Base-by-base conservation (phyloP, 2,329 filamentous ascomycete genomes). In the Paecilomyces fulvus region DNA sequence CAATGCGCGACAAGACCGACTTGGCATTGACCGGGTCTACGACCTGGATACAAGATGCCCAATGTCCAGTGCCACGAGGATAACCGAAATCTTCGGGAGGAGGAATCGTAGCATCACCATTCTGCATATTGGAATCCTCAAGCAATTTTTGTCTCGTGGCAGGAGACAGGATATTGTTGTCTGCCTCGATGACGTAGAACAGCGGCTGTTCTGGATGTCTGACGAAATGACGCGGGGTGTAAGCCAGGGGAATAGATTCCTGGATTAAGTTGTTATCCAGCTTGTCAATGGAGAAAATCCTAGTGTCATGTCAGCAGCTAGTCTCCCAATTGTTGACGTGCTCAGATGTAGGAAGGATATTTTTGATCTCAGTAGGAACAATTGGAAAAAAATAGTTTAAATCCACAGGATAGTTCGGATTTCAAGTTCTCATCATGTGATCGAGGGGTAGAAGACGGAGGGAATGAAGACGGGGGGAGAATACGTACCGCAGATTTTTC, bases 1-100 rank as follows among this genome's bases (percentile, higher is more conserved):
- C 87, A 48, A 97, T 78, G 0, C 85, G 91, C 61, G 89, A 86
- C 3, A 94, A 72, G 1, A 95, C 86, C 3, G 77, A 73, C 65
- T 94, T 92, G 52, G 88, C 83, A 14, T 78, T 82, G 2, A 92
- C 70, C 0, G 94, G 92, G 66, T 99, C 94, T 17, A 99, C 81
- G 20, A 96, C 83, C 66, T 90, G 91, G 62, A 99, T 92, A 72
- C 92, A 97, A 9, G 92, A 97, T 46, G 94, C 90, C 94, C 94
- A 99, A 61, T 92, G 88, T 20, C 89, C 88, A 58, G 83, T 85
- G 23, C 85, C 91, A 56, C 86, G 84, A 9, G 94, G 89, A 66
- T 96, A 90, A 1, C 94, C 94, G 69, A 99, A 96, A 4, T 95
- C 89, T 62, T 87, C 83, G 1, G 90, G 83, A 0, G 89, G 85